Evolutionary conservation across 2,329 filamentous ascomycete species (phyloP).

Genomic region (Neophaeococcomyces mojaviensis): DNA sequence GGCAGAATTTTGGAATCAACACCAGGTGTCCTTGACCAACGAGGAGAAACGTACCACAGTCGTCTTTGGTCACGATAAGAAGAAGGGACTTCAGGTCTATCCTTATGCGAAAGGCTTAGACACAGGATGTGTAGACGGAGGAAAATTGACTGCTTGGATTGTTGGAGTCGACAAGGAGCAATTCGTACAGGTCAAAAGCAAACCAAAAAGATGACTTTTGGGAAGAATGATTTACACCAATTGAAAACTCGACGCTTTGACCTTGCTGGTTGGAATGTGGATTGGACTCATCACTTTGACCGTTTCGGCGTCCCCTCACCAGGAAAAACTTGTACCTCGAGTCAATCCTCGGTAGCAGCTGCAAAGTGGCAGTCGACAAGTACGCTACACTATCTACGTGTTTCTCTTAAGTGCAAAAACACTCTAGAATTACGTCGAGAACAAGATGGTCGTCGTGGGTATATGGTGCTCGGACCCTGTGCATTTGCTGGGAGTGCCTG

Average conservation of each 20-base stretch:
- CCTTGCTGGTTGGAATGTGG: background rate
- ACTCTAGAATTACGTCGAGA: too few relatives aligned
- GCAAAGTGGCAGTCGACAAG: too few relatives aligned
- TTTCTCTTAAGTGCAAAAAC: too few relatives aligned
- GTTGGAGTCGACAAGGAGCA: conserved; percentile 50
- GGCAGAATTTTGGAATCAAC: conserved; percentile 54
- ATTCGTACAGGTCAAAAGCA: conserved; percentile 37
- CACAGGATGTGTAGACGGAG: conserved; percentile 70
- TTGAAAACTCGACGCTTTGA: background rate
- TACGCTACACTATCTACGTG: too few relatives aligned
- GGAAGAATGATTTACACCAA: background rate
- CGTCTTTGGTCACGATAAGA: conserved; percentile 81
- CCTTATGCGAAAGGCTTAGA: conserved; percentile 79
- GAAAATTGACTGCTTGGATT: conserved; percentile 67
- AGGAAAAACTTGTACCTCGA: too few relatives aligned
- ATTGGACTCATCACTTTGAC: background rate
- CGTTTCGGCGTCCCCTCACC: background rate
- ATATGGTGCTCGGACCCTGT: too few relatives aligned
- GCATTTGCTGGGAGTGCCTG: background rate
- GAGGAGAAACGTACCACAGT: conserved; percentile 51
- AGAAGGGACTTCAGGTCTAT: conserved; percentile 57
- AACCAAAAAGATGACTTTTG: conserved; percentile 23
- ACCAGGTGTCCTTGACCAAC: conserved; percentile 29
- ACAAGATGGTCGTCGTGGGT: too few relatives aligned
- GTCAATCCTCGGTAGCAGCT: too few relatives aligned